phyloP scores from a whole-genome alignment of 2,329 filamentous ascomycete species.

The Pseudofabraea citricarpa region DNA sequence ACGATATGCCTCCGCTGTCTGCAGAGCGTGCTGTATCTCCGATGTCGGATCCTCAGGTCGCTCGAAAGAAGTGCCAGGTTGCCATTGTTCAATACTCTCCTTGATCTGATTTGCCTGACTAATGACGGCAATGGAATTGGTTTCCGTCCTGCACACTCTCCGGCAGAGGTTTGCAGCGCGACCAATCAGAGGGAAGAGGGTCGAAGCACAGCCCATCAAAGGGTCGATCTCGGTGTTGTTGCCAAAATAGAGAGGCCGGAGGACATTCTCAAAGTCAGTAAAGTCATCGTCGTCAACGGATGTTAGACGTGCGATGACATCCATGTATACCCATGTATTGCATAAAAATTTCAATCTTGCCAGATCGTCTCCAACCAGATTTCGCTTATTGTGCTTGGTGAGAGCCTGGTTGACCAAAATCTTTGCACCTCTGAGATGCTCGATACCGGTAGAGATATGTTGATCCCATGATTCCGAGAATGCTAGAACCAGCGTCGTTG shows the following conservation, averaged over 20 bases:
- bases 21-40: constrained; percentile 57
- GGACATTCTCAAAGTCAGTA: constrained; percentile 45
- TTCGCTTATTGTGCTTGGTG: constrained; percentile 36
- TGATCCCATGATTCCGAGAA: constrained; percentile 70
- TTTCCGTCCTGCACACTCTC: constrained; percentile 44
- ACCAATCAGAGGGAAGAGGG: constrained; percentile 64
- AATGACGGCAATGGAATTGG: constrained; percentile 57
- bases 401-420: constrained; percentile 57
- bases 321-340: constrained; percentile 72
- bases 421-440: constrained; percentile 64
- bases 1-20: constrained; percentile 63
- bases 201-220: constrained; percentile 64
- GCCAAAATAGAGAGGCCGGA: constrained; percentile 34
- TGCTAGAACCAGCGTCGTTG: constrained; percentile 64
- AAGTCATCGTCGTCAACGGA: constrained; percentile 47
- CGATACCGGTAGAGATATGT: constrained; percentile 63
- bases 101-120: constrained; percentile 59
- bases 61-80: constrained; percentile 44
- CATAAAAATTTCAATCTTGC: constrained; percentile 60
- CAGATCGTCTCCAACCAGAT: constrained; percentile 41
- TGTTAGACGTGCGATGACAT: constrained; percentile 65
- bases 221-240: constrained; percentile 54
- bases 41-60: constrained; percentile 59
- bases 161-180: constrained; percentile 62
- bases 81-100: constrained; percentile 56